These are phyloP conservation scores for Colletotrichum plurivorum DNA, from an alignment of 2,329 filamentous ascomycete species.

Conservation along the genomic window DNA sequence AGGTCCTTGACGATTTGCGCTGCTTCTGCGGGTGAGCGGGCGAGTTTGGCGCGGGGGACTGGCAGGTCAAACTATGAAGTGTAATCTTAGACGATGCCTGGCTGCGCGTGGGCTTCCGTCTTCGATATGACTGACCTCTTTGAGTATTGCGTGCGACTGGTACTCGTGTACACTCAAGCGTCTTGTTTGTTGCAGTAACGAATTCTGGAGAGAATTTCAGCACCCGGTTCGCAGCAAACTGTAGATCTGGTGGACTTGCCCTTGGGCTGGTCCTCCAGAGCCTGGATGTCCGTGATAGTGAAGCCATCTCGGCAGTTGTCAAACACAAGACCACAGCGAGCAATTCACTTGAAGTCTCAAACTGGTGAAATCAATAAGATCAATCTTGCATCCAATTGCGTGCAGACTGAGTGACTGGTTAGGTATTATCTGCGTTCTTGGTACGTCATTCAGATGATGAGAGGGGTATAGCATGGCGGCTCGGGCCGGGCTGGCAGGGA, in stretches of 20 bases:
- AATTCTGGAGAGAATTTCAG: too few relatives aligned
- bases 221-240: background rate
- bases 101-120: too few relatives aligned
- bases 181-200: background rate
- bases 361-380: background rate
- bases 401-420: background rate
- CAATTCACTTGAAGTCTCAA: background rate
- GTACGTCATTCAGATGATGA: background rate
- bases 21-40: slow-evolving; percentile 43
- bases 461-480: background rate
- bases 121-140: background rate
- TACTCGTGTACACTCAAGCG: slow-evolving; percentile 10
- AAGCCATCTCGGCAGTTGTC: background rate
- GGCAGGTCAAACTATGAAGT: slow-evolving; percentile 44
- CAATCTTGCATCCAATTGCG: background rate
- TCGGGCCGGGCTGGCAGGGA: background rate
- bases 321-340: background rate
- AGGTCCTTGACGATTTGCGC: slow-evolving; percentile 42
- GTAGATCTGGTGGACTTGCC: background rate
- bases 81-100: background rate
- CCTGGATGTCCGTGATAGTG: background rate
- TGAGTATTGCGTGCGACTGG: slow-evolving; percentile 19
- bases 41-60: slow-evolving; percentile 44
- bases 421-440: background rate
- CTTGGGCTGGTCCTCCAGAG: slow-evolving; percentile 1